phyloP scores from a whole-genome alignment of 495 filamentous ascomycete species.

The Podospora fimiseda region DNA sequence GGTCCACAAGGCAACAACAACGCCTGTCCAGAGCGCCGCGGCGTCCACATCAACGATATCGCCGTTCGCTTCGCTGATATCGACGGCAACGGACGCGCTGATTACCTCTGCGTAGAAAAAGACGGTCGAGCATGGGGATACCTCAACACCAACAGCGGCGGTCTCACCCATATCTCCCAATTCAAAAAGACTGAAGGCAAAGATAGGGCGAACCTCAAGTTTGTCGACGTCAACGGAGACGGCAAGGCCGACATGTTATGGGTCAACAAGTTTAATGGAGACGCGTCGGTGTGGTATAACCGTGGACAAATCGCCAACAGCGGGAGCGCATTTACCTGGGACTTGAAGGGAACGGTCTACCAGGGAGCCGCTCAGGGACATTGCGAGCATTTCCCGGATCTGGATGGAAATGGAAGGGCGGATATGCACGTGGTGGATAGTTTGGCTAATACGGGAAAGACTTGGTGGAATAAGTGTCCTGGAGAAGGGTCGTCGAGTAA shows the following conservation, averaged over 20 bases:
- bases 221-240: constrained; percentile 27
- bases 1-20: background rate
- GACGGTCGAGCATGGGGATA: constrained; percentile 9
- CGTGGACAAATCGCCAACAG: background rate
- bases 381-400: constrained; percentile 10
- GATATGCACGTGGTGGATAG: constrained; percentile 9
- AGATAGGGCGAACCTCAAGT: constrained; percentile 19
- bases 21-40: constrained; percentile 19
- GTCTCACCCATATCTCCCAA: constrained; percentile 6
- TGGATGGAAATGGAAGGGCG: constrained; percentile 13
- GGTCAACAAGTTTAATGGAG: constrained; percentile 11
- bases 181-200: constrained; percentile 5
- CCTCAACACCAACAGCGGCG: constrained; percentile 1
- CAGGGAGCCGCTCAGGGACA: constrained; percentile 1
- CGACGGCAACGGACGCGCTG: constrained; percentile 17
- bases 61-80: constrained; percentile 1
- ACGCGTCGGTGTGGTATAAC: constrained; percentile 7
- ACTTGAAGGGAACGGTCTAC: constrained; percentile 1
- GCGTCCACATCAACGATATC: constrained; percentile 18
- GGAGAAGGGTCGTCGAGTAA: background rate
- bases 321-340: constrained; percentile 9
- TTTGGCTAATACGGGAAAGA: background rate
- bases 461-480: constrained; percentile 12
- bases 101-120: constrained; percentile 22
- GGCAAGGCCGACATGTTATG: constrained; percentile 20